phyloP scores from a whole-genome alignment of 352 stramenopile genomes.

The Phytophthora quininea region DNA sequence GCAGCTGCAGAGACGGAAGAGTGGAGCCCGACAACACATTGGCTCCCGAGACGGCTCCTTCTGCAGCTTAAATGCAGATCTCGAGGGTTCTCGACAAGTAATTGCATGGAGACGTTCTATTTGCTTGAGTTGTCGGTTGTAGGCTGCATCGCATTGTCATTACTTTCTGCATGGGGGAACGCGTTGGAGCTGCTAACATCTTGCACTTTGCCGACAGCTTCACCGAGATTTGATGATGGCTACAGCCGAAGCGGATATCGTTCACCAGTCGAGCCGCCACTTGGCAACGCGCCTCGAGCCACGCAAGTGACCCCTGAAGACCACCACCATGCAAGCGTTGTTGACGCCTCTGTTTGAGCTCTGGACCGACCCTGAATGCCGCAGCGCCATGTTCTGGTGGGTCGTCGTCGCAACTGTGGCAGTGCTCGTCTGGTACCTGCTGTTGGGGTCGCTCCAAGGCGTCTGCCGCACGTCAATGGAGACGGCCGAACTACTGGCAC shows the following conservation, averaged over 20 bases:
- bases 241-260: neutral
- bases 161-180: no score
- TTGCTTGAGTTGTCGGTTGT: neutral
- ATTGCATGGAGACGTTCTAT: neutral
- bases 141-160: no score
- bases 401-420: constrained; percentile 13
- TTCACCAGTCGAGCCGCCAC: neutral
- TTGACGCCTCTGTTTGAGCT: constrained; percentile 5
- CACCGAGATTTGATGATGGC: neutral
- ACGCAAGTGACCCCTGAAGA: neutral
- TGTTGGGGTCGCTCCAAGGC: constrained; percentile 16
- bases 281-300: neutral
- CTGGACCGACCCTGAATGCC: constrained; percentile 15
- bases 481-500: constrained; percentile 22
- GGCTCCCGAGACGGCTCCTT: neutral
- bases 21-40: neutral
- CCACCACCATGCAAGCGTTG: neutral
- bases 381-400: constrained; percentile 16
- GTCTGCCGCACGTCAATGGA: constrained; percentile 39
- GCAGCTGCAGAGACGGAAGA: neutral
- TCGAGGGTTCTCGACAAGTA: neutral
- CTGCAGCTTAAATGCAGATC: neutral
- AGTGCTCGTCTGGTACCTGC: constrained; percentile 2
- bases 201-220: neutral
- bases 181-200: neutral